Base-by-base conservation (phyloP, 1,284 basidiomycete species). In the Psilocybe mexicana region DNA sequence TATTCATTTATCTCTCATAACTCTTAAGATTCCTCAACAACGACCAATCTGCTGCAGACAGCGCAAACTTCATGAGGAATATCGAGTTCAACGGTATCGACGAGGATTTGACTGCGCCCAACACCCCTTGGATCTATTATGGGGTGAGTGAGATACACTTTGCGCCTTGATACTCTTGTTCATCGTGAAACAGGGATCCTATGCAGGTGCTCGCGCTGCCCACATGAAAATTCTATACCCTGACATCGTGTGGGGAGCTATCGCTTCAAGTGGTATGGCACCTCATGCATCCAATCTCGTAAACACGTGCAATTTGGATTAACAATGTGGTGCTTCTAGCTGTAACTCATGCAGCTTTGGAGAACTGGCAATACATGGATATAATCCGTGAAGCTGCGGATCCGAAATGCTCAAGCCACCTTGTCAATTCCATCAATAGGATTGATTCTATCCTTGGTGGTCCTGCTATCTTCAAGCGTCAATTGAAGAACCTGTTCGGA, bases 121-220 rank as follows among this genome's bases (percentile, higher is more conserved):
- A 73, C 33, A 88, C 89, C 0, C 92, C 93, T 1, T 96, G 95
- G 91, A 93, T 98, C 62, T 96, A 96, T 73, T 97, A 97, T 67
- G 96, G 96, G 28, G 93, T 88, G 72, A 44, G 68, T 58, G 23
- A 26, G 0, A 52, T 10, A 48, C 23, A 14, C 36, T 12, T 55
- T 43, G 14, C 24, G 35, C 25, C 44, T 5, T 44, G 14, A 44
- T 36, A 30, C 10, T 30, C 3, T 28, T 45, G 10, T 43, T 56
- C 23, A 55, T 30, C 33, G 7, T 44, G 11, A 12, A 28, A 26
- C 44, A 89, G 88, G 91, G 90, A 10, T 92, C 90, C 0, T 96
- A 98, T 68, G 94, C 96, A 5, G 96, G 96, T 51, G 96, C 94
- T 3, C 87, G 96, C 14, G 89, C 94, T 0, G 96, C 96, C 0